These are phyloP conservation scores for Salix suchowensis DNA, from an alignment of 345 rosid species.

Conservation along the genomic window DNA sequence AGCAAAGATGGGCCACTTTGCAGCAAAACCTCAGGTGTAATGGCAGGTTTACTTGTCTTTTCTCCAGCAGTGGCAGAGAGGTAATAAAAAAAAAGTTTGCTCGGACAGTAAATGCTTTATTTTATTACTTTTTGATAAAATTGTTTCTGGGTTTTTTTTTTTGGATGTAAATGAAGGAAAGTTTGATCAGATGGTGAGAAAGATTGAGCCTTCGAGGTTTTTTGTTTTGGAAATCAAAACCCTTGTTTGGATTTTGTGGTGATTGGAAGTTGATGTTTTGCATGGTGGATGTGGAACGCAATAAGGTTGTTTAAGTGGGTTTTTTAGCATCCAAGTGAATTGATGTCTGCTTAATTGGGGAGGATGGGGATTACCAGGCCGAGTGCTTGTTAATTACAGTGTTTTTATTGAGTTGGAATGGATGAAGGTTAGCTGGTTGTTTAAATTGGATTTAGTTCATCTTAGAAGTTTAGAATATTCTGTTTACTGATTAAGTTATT, in stretches of 20 bases:
- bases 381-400: background rate
- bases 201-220: background rate
- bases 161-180: background rate
- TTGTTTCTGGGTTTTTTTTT: background rate
- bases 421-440: background rate
- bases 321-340: background rate
- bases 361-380: background rate
- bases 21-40: constrained; percentile 43
- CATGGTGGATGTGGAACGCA: background rate
- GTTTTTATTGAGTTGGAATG: background rate
- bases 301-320: background rate
- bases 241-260: background rate
- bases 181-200: background rate
- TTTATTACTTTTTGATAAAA: background rate
- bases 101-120: background rate
- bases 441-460: background rate
- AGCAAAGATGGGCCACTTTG: constrained; percentile 35
- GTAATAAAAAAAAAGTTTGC: constrained; percentile 21
- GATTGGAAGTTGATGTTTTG: background rate
- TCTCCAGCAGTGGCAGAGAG: constrained; percentile 66
- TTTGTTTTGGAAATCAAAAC: background rate
- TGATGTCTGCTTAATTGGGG: background rate
- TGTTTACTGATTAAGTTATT: background rate
- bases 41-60: constrained; percentile 60
- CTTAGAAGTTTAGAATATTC: too few relatives aligned